Evolutionary conservation across 139 green algal species (phyloP), one percentile per base, ranked within the genome.

Genomic region (Tetraselmis chui): DNA sequence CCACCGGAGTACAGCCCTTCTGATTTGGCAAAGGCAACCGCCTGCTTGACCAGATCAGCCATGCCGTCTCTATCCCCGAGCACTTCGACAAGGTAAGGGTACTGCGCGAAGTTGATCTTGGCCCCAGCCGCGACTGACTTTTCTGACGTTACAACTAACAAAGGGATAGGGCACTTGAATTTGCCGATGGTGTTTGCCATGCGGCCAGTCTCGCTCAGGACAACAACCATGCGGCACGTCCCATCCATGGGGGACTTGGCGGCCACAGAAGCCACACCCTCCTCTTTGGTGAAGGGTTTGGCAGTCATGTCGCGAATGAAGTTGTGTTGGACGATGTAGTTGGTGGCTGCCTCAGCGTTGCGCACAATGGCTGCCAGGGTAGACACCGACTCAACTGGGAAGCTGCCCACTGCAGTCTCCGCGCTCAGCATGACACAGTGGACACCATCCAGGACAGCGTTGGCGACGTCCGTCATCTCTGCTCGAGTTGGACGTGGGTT

Each of bases 381-480:
- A 23, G 11, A 0, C 2, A 92, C 76, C 26, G 79, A 86, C 28
- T 91, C 86, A 0, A 89, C 84, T 26, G 90, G 88, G 86, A 93
- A 93, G 29, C 28, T 31, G 22, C 90, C 90, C 0, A 32, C 59
- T 0, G 87, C 80, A 1, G 90, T 93, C 83, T 93, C 90, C 23
- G 78, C 83, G 84, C 83, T 87, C 75, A 93, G 84, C 86, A 93
- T 89, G 29, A 93, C 67, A 79, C 83, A 87, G 76, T 88, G 82
- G 0, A 87, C 85, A 78, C 86, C 84, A 77, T 93, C 89, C 45
- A 93, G 76, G 31, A 93, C 89, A 2, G 86, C 85, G 59, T 91
- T 91, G 59, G 89, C 89, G 2, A 91, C 88, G 75, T 93, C 89
- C 23, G 88, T 90, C 89, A 91, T 91, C 85, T 93, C 89, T 1